Evolutionary conservation across 257 asterid species (phyloP), one percentile per base, ranked within the genome.

Genomic region (Knoxia roxburghii): DNA sequence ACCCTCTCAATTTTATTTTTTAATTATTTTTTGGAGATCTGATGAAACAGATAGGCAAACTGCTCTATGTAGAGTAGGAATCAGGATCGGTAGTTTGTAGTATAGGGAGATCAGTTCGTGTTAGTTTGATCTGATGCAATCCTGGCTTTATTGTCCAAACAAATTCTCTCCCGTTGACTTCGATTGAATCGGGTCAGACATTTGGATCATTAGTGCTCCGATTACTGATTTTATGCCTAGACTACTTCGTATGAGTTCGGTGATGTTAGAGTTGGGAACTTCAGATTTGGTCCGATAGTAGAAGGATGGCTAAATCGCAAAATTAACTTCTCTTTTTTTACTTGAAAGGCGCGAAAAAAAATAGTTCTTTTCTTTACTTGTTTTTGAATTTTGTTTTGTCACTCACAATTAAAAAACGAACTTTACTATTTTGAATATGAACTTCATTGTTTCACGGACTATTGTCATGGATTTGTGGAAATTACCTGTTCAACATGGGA

Each of bases 161-260:
- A 15, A 45, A 45, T 58, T 58, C 64, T 58, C 21, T 26, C 64
- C 49, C 50, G 65, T 60, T 60, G 65, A 60, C 65, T 60, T 60
- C 32, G 49, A 60, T 60, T 60, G 32, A 41, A 56, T 56, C 21
- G 13, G 4, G 12, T 56, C n/a, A n/a, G n/a, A n/a, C n/a, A n/a
- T n/a, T n/a, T n/a, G n/a, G n/a, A n/a, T n/a, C n/a, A n/a, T n/a
- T n/a, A n/a, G n/a, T n/a, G n/a, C n/a, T n/a, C n/a, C n/a, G n/a
- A n/a, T n/a, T 1, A 57, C 15, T 57, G 6, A 48, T 2, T 15
- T 48, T 1, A 2, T 48, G 18, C 6, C 10, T 13, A 48, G 53
- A 48, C n/a, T n/a, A 7, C 14, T 43, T 43, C 2, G 11, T 21
- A 7, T 20, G 27, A 51, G 27, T n/a, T 51, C 13, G 6, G 57